Conservation (phyloP, 805 yeast genomes). For the Komagataella populi region DNA sequence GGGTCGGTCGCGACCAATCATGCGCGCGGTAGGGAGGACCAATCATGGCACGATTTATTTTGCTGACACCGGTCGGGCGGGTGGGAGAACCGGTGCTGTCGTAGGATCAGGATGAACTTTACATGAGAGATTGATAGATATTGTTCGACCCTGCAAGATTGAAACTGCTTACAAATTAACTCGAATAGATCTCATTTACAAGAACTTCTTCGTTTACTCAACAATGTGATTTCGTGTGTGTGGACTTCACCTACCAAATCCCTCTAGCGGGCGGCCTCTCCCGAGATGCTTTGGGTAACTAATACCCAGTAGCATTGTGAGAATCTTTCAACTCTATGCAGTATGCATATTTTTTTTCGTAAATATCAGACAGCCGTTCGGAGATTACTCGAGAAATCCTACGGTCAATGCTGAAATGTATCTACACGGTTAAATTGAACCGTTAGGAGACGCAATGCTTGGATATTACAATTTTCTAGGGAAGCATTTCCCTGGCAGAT, state of each 20-base stretch:
- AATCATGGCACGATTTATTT: not conserved
- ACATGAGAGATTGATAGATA: not conserved
- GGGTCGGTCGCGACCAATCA: not conserved
- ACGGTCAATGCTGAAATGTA: too few species aligned
- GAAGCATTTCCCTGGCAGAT: too few species aligned
- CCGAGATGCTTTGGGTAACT: not conserved
- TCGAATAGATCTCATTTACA: not conserved
- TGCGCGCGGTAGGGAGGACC: not conserved
- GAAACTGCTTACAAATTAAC: too few species aligned
- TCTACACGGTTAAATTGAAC: not conserved
- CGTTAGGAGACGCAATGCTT: too few species aligned
- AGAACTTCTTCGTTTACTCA: too few species aligned
- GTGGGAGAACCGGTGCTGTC: not conserved
- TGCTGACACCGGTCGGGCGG: not conserved
- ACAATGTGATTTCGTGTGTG: too few species aligned
- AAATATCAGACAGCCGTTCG: not conserved
- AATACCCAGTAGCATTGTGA: not conserved
- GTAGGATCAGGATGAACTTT: too few species aligned
- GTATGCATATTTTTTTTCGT: too few species aligned
- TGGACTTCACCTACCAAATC: too few species aligned
- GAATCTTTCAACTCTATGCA: not conserved
- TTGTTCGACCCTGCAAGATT: too few species aligned
- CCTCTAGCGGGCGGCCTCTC: not conserved
- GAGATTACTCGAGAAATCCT: not conserved
- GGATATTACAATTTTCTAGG: too few species aligned